phyloP scores from a whole-genome alignment of 140 eudicot genomes.

The Cichorium intybus region DNA sequence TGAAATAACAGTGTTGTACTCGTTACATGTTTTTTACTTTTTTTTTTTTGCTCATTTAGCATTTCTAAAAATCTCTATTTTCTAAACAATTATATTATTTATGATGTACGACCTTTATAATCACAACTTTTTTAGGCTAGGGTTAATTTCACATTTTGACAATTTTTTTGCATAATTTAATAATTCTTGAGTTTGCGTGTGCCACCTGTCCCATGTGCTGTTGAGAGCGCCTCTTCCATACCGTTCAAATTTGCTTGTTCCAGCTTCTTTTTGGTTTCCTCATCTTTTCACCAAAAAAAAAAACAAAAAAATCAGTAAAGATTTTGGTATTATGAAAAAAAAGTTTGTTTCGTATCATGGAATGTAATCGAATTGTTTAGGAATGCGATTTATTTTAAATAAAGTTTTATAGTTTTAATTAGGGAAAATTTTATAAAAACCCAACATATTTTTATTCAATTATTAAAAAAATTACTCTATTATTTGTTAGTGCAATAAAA shows the following conservation, averaged over 20 bases:
- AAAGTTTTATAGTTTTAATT: too few relatives aligned
- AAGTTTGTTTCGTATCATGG: too few relatives aligned
- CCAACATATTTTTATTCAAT: too few relatives aligned
- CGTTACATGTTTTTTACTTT: slow-evolving; percentile 19
- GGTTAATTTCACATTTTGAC: slow-evolving; percentile 6
- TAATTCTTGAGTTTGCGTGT: slow-evolving; percentile 14
- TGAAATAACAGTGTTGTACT: slow-evolving; percentile 35
- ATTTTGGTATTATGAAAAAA: too few relatives aligned
- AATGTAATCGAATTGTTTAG: too few relatives aligned
- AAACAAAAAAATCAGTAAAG: neutral
- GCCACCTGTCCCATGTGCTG: slow-evolving; percentile 7
- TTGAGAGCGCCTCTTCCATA: slow-evolving; percentile 20
- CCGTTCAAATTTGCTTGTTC: slow-evolving; percentile 26
- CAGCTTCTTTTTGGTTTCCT: slow-evolving; percentile 25
- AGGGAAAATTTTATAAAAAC: too few relatives aligned
- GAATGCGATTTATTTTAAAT: too few relatives aligned
- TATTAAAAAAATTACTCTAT: too few relatives aligned
- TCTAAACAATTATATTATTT: slow-evolving; percentile 19
- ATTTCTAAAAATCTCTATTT: slow-evolving; percentile 26
- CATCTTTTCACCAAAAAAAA: neutral
- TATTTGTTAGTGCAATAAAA: too few relatives aligned
- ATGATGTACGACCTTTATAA: slow-evolving; percentile 17
- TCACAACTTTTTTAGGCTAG: slow-evolving; percentile 25
- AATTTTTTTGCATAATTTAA: neutral
- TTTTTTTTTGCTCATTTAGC: slow-evolving; percentile 15